A percentile compares a stretch with the other conserved stretches of the same genome.
phyloP scores from a whole-genome alignment of 2,329 filamentous ascomycete genomes.

The Fusarium equiseti region DNA sequence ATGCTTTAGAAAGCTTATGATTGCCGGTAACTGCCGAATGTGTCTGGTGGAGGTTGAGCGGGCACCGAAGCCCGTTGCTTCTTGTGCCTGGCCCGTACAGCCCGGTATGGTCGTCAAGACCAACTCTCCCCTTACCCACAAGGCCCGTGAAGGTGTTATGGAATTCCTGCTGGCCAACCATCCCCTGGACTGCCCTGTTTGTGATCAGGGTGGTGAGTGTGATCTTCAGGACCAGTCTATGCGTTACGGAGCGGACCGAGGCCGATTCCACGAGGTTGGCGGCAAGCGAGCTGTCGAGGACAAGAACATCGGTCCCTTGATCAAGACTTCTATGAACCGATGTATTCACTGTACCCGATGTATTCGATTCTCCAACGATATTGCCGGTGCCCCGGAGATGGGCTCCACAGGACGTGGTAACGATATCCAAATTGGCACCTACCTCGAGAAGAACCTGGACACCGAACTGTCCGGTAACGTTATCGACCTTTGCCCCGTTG shows the following conservation, averaged over 20 bases:
- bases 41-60: constrained; percentile 98
- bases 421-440: constrained; percentile 97
- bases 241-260: constrained; percentile 96
- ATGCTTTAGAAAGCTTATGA: constrained; percentile 86
- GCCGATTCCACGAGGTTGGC: constrained; percentile 93
- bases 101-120: constrained; percentile 99
- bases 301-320: constrained; percentile 97
- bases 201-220: constrained; percentile 98
- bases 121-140: constrained; percentile 94
- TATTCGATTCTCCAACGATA: constrained; percentile 96
- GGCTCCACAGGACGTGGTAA: constrained; percentile 96
- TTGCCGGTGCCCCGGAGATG: constrained; percentile 94
- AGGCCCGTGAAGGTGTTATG: constrained; percentile 98
- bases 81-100: constrained; percentile 98
- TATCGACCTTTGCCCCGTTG: constrained; percentile 97
- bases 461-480: constrained; percentile 97
- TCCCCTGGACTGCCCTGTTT: constrained; percentile 95
- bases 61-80: constrained; percentile 96
- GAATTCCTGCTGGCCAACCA: constrained; percentile 98
- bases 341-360: constrained; percentile 99
- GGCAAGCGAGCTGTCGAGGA: constrained; percentile 99
- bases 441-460: constrained; percentile 93
- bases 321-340: constrained; percentile 99
- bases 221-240: constrained; percentile 99
- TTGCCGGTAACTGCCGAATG: constrained; percentile 99